Evolutionary conservation across 768 basidiomycete species (phyloP), one percentile per base, ranked within the genome.

Genomic region (Goffeauzyma gilvescens): DNA sequence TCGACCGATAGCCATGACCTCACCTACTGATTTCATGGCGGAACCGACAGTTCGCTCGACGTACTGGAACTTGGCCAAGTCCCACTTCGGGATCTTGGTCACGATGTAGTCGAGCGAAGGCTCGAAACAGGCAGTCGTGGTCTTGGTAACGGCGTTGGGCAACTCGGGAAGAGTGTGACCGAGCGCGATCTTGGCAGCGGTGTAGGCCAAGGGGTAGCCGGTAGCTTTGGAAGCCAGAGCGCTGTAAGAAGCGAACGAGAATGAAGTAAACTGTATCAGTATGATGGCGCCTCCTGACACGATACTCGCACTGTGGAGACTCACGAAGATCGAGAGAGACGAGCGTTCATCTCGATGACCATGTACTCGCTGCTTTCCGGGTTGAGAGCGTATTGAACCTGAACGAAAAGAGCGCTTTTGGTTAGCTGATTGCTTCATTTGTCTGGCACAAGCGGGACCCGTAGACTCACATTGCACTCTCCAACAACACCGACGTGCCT

Each of bases 61-160:
- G 57, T 90, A 83, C 30, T 78, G 65, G 71, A 98, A 96, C 66
- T 98, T 98, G 51, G 89, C 87, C 43, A 98, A 70, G 67, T 98
- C 93, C 90, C 93, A 96, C 64, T 95, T 95, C 48, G 93, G 93
- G 50, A 98, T 96, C 68, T 98, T 98, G 37, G 87, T 93, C 47
- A 98, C 93, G 58, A 98, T 93, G 66, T 98, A 98, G 65, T 98
- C 93, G 32, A 98, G 72, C 6, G 89, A 90, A 20, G 93, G 90
- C 61, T 98, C 93, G 66, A 96, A 98, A 67, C 93, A 96, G 2
- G 93, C 93, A 8, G 93, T 96, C 1, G 93, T 98, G 3, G 87
- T 90, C 69, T 96, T 98, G 38, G 93, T 98, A 49, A 98, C 93
- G 30, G 93, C 89, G 64, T 98, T 98, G 12, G 90, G 90, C 17